Evolutionary conservation across 1,139 yeast species (phyloP).

Genomic region (Wickerhamomyces sp.): DNA sequence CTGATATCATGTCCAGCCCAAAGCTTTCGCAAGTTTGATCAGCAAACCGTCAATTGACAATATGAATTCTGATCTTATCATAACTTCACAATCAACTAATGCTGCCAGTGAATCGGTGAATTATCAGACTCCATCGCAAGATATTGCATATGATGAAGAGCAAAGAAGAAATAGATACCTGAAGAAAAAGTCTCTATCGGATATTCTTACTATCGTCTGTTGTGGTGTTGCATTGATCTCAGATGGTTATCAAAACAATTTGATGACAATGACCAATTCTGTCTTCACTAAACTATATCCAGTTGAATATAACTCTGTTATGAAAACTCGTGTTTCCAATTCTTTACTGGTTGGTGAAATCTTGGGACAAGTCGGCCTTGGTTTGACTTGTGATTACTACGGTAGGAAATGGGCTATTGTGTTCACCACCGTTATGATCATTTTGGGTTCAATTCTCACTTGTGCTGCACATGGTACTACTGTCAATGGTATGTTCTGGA

Average conservation of each 20-base stretch:
- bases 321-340: slow-evolving; percentile 55
- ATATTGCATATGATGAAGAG: slow-evolving; percentile 13
- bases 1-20: too few species aligned
- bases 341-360: slow-evolving; percentile 55
- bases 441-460: slow-evolving; percentile 50
- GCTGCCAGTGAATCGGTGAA: too few species aligned
- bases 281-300: slow-evolving; percentile 44
- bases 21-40: too few species aligned
- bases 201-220: slow-evolving; percentile 19
- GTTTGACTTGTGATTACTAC: slow-evolving; percentile 50
- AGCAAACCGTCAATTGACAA: too few species aligned
- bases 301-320: slow-evolving; percentile 32
- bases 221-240: slow-evolving; percentile 54
- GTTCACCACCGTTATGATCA: slow-evolving; percentile 47
- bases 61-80: too few species aligned
- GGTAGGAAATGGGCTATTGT: slow-evolving; percentile 58
- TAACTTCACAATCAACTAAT: too few species aligned
- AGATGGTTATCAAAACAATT: slow-evolving; percentile 61
- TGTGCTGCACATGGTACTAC: slow-evolving; percentile 54
- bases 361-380: slow-evolving; percentile 51
- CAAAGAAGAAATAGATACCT: slow-evolving; percentile 13
- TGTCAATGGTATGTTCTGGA: slow-evolving; percentile 61
- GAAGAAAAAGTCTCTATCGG: slow-evolving; percentile 19
- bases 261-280: slow-evolving; percentile 55
- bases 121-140: too few species aligned